These are phyloP conservation scores for Fusarium brevicatenulatum DNA, from an alignment of 2,329 filamentous ascomycete species.

Conservation along the genomic window DNA sequence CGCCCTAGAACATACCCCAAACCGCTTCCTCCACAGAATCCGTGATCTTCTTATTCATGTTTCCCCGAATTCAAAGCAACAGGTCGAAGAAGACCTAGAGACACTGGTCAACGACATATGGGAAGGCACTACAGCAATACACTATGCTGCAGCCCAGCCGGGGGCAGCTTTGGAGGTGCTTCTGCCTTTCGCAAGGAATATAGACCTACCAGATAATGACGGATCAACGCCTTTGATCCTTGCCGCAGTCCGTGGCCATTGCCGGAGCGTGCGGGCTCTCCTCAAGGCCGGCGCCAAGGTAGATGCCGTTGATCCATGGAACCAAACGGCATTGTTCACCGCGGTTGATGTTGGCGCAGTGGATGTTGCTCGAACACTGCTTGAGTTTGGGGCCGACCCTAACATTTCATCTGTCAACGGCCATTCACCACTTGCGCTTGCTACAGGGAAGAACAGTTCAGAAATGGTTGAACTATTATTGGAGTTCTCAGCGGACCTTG, in stretches of 20 bases:
- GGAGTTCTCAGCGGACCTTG: constrained; percentile 15
- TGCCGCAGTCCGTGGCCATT: constrained; percentile 19
- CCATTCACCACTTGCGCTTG: constrained; percentile 21
- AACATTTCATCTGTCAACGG: constrained; percentile 17
- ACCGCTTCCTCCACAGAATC: neutral
- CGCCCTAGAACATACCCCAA: neutral
- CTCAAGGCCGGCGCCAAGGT: constrained; percentile 29
- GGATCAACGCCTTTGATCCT: constrained; percentile 30
- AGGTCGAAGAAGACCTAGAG: constrained; percentile 6
- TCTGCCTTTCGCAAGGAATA: constrained; percentile 24
- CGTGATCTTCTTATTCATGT: constrained; percentile 2
- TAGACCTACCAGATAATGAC: constrained; percentile 23
- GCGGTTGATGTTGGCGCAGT: constrained; percentile 20
- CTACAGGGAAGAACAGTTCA: constrained; percentile 13
- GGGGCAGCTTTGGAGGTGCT: constrained; percentile 26
- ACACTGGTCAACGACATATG: constrained; percentile 25
- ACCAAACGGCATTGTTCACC: constrained; percentile 28
- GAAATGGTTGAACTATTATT: constrained; percentile 26
- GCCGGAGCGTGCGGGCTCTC: constrained; percentile 14
- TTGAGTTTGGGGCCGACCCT: constrained; percentile 27
- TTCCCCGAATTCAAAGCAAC: neutral
- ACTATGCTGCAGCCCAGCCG: constrained; percentile 29
- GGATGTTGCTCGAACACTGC: constrained; percentile 19
- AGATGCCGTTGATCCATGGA: constrained; percentile 20
- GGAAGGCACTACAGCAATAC: constrained; percentile 31